Conservation (phyloP, 129 eudicot genomes). For the Artemisia tridentata region DNA sequence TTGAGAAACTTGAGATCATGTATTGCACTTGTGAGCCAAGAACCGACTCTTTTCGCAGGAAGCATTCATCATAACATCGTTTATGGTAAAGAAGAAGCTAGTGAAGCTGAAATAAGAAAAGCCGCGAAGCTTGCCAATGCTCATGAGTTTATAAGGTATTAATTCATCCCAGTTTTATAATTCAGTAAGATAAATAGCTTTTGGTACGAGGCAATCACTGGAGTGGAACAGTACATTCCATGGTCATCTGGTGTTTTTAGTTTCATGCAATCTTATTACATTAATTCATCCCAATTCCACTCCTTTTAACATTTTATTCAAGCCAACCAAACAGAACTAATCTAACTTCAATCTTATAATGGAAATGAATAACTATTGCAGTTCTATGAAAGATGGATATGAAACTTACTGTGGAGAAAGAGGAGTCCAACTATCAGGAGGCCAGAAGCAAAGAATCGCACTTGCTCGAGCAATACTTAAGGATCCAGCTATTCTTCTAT, state of each 20-base stretch:
- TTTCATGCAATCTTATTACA: not conserved
- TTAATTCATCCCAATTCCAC: too few species aligned
- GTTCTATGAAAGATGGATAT: too few species aligned
- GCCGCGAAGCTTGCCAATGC: slow-evolving; percentile 78
- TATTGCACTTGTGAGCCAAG: slow-evolving; percentile 80
- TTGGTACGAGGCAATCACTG: not conserved
- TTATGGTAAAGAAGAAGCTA: slow-evolving; percentile 60
- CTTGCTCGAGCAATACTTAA: too few species aligned
- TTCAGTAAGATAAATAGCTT: not conserved
- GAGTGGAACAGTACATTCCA: too few species aligned
- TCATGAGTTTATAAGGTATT: slow-evolving; percentile 69
- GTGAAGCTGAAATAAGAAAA: slow-evolving; percentile 61
- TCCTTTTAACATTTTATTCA: too few species aligned
- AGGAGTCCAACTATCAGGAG: too few species aligned
- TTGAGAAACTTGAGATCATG: slow-evolving; percentile 58
- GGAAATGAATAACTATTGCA: too few species aligned
- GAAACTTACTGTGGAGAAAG: too few species aligned
- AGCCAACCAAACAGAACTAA: too few species aligned
- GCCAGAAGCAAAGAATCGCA: too few species aligned
- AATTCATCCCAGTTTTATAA: slow-evolving; percentile 3
- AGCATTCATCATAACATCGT: slow-evolving; percentile 57
- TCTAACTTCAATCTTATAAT: too few species aligned
- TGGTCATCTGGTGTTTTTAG: not conserved
- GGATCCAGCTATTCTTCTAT: too few species aligned
- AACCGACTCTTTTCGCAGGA: slow-evolving; percentile 77